These are phyloP conservation scores for Botryotinia narcissicola DNA, from an alignment of 2,329 filamentous ascomycete genomes.

Conservation along the genomic window DNA sequence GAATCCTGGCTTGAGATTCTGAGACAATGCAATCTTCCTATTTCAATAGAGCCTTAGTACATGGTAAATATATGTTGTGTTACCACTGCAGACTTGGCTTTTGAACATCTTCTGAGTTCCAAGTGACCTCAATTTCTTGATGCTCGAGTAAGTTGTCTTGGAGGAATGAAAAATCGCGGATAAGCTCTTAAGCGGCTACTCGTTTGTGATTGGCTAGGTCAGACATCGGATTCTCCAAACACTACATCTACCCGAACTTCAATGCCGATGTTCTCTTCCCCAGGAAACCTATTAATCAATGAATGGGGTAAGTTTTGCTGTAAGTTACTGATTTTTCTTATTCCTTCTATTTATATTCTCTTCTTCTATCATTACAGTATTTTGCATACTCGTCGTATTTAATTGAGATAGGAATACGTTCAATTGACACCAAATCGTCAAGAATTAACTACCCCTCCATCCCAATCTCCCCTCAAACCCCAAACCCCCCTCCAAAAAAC, in stretches of 20 bases:
- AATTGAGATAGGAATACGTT: neutral
- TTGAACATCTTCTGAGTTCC: neutral
- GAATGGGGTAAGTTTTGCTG: conserved; percentile 7
- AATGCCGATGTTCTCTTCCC: conserved; percentile 17
- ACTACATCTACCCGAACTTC: neutral
- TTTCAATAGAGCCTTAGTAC: neutral
- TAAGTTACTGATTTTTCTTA: neutral
- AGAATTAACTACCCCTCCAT: conserved; percentile 8
- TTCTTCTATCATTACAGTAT: neutral
- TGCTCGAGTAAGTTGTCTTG: neutral
- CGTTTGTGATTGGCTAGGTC: neutral
- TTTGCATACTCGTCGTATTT: neutral
- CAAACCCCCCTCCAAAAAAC: too few relatives aligned
- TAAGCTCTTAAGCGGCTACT: conserved; percentile 5
- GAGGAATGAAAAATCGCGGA: neutral
- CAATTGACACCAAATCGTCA: neutral
- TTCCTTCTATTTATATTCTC: neutral
- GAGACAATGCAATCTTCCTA: neutral
- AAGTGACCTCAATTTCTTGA: neutral
- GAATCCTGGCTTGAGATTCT: neutral
- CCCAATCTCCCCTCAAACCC: too few relatives aligned
- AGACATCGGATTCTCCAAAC: neutral
- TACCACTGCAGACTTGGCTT: neutral
- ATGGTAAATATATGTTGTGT: neutral
- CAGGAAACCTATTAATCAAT: conserved; percentile 2